Evolutionary conservation across 2,329 filamentous ascomycete species (phyloP).

Genomic region (Colletotrichum cuscutae): DNA sequence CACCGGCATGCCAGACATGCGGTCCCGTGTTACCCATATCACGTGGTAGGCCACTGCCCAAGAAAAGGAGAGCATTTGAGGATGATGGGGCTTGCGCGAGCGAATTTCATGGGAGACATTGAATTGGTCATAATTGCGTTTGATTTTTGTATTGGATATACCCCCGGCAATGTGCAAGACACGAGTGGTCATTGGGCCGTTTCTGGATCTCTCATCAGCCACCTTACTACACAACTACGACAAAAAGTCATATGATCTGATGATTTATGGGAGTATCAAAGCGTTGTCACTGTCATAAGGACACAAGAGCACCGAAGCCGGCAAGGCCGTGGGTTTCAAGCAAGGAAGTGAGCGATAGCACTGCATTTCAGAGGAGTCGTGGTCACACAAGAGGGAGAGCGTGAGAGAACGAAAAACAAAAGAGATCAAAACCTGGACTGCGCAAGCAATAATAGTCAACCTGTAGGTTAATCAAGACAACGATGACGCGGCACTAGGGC

Average conservation of each 20-base stretch:
- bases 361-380: slow-evolving; percentile 8
- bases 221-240: not conserved
- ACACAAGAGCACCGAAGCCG: not conserved
- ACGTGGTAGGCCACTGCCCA: slow-evolving; percentile 51
- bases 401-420: not conserved
- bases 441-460: slow-evolving; percentile 27
- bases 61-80: not conserved
- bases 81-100: no score
- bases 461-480: not conserved
- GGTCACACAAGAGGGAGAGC: not conserved
- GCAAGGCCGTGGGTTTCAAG: not conserved
- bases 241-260: not conserved
- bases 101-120: not conserved
- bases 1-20: slow-evolving; percentile 56
- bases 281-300: not conserved
- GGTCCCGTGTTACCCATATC: slow-evolving; percentile 58
- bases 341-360: not conserved
- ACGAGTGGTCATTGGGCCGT: not conserved
- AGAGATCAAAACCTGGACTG: slow-evolving; percentile 22
- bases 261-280: not conserved
- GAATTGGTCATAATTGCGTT: not conserved
- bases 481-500: not conserved
- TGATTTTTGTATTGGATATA: slow-evolving; percentile 29
- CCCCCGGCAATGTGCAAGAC: slow-evolving; percentile 25
- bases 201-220: not conserved